Base-by-base conservation (phyloP, 1,284 basidiomycete genomes). In the Puccinia brachypodii region DNA sequence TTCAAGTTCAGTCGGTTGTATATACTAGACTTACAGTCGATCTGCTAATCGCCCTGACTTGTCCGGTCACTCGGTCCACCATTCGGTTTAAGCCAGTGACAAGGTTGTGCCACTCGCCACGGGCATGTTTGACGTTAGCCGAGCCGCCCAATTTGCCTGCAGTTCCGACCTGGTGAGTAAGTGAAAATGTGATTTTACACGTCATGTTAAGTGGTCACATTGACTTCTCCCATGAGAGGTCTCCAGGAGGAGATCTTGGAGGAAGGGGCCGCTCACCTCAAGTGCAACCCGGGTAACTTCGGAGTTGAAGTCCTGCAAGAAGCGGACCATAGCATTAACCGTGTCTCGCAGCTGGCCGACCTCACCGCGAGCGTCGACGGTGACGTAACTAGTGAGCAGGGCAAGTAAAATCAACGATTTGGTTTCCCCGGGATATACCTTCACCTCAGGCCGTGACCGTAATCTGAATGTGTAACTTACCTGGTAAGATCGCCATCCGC, bases 111-210 rank as follows among this genome's bases (percentile, higher is more conserved):
- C 95, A 97, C 13, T 94, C 96, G 58, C 96, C 95, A 88, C 96
- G 94, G 78, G 96, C 95, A 83, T 94, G 94, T 79, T 94, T 88
- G 31, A 98, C 95, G 82, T 95, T 90, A 31, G 95, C 96, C 86
- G 97, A 95, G 33, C 95, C 95, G 82, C 95, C 95, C 81, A 97
- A 88, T 72, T 95, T 94, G 86, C 95, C 95, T 86, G 93, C 92
- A 6, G 95, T 95, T 40, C 94, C 94, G 84, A 96, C 77, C 77
- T 80, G 31, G n/a, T n/a, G n/a, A n/a, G n/a, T n/a, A n/a, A n/a
- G n/a, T n/a, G n/a, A n/a, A n/a, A n/a, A n/a, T n/a, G n/a, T 33
- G 7, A 6, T 33, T 14, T 53, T 14, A 53, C n/a, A n/a, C 50
- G 33, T 60, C 16, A 22, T 25, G 9, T 33, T 9, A 33, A 22